Evolutionary conservation across 768 basidiomycete species (phyloP).

Genomic region (Pisolithus albus): DNA sequence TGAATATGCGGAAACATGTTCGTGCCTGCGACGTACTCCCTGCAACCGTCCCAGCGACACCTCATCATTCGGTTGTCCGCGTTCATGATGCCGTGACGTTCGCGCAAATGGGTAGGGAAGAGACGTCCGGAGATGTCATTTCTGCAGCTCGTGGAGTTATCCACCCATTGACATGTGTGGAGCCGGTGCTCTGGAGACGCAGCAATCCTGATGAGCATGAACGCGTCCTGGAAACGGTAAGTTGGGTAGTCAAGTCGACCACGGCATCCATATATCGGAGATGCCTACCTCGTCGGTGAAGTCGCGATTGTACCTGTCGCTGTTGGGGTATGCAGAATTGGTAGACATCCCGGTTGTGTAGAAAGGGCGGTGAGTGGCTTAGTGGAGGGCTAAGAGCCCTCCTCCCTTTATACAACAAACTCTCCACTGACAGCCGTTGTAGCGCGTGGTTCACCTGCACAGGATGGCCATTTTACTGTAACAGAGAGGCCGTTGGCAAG

Average conservation of each 20-base stretch:
- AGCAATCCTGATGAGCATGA: slow-evolving; percentile 20
- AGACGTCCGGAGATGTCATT: slow-evolving; percentile 11
- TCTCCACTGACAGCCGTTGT: not conserved
- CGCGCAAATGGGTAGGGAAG: slow-evolving; percentile 14
- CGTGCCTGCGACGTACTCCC: slow-evolving; percentile 13
- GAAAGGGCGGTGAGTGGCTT: not conserved
- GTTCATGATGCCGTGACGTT: slow-evolving; percentile 14
- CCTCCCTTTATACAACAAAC: slow-evolving; percentile 16
- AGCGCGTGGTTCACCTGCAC: slow-evolving; percentile 7
- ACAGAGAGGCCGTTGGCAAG: slow-evolving; percentile 7
- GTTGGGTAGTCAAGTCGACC: not conserved
- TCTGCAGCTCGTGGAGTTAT: slow-evolving; percentile 9
- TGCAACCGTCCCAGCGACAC: slow-evolving; percentile 21
- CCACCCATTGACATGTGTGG: slow-evolving; percentile 21
- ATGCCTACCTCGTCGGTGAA: slow-evolving; percentile 24
- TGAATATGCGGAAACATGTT: slow-evolving; percentile 20
- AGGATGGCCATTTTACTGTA: slow-evolving; percentile 17
- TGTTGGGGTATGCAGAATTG: slow-evolving; percentile 5
- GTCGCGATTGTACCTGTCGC: slow-evolving; percentile 23
- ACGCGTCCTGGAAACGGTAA: slow-evolving; percentile 17
- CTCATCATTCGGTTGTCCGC: slow-evolving; percentile 6
- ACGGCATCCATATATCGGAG: not conserved
- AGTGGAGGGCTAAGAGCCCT: not conserved
- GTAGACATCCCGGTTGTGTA: slow-evolving; percentile 14
- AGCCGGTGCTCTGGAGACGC: slow-evolving; percentile 20